phyloP scores from a whole-genome alignment of 2,329 filamentous ascomycete species.

The Scytalidium lignicola region DNA sequence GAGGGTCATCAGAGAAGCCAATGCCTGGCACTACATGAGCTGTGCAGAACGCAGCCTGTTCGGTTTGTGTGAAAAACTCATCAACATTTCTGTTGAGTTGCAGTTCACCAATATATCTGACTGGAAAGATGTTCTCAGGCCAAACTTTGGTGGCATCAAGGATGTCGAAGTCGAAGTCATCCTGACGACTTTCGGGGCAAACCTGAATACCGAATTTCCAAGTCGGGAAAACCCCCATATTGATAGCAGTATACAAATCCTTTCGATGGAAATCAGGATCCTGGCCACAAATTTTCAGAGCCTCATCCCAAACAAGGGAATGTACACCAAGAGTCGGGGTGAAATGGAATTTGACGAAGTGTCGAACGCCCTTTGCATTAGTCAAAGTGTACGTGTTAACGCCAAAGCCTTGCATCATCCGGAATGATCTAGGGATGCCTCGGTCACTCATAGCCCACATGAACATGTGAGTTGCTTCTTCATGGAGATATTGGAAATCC shows the following conservation, averaged over 20 bases:
- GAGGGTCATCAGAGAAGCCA: slow-evolving; percentile 70
- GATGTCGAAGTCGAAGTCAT: slow-evolving; percentile 81
- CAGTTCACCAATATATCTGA: slow-evolving; percentile 73
- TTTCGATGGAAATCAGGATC: slow-evolving; percentile 81
- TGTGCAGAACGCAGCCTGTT: slow-evolving; percentile 81
- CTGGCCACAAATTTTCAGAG: slow-evolving; percentile 66
- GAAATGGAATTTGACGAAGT: slow-evolving; percentile 75
- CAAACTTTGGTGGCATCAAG: slow-evolving; percentile 82
- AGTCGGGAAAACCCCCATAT: slow-evolving; percentile 63
- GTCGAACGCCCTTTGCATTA: slow-evolving; percentile 62
- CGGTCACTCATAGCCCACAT: slow-evolving; percentile 77
- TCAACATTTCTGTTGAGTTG: slow-evolving; percentile 76
- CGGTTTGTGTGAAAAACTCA: slow-evolving; percentile 77
- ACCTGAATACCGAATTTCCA: slow-evolving; percentile 83
- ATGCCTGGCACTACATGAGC: slow-evolving; percentile 74
- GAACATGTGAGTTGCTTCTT: slow-evolving; percentile 72
- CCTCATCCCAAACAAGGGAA: slow-evolving; percentile 75
- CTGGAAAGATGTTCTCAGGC: slow-evolving; percentile 71
- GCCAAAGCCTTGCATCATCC: slow-evolving; percentile 84
- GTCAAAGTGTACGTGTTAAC: slow-evolving; percentile 72
- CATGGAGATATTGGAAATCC: slow-evolving; percentile 65
- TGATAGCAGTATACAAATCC: slow-evolving; percentile 70
- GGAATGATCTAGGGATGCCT: slow-evolving; percentile 66
- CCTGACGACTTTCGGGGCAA: slow-evolving; percentile 63
- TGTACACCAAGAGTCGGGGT: slow-evolving; percentile 66